A percentile compares a stretch with the other conserved stretches of the same genome.
phyloP scores from a whole-genome alignment of 2,329 filamentous ascomycete genomes.

The Grosmannia penicillata region DNA sequence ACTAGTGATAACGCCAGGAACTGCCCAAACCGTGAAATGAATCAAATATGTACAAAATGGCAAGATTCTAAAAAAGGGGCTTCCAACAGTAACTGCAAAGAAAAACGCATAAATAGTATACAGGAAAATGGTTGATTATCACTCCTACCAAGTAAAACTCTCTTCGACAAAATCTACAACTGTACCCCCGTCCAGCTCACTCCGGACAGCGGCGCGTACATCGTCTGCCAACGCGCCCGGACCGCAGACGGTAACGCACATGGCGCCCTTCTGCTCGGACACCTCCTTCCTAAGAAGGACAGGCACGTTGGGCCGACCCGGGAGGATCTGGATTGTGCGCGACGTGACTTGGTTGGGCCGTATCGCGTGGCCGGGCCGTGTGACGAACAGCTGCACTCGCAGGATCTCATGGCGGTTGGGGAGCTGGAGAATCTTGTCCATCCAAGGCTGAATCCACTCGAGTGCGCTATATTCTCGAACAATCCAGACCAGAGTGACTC shows the following conservation, averaged over 20 bases:
- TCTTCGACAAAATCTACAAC: conserved; percentile 67
- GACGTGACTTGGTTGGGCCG: conserved; percentile 48
- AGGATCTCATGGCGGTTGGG: conserved; percentile 70
- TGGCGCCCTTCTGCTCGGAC: conserved; percentile 68
- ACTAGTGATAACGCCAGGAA: too few relatives aligned
- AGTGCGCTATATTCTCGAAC: conserved; percentile 79
- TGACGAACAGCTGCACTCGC: conserved; percentile 80
- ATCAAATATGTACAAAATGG: too few relatives aligned
- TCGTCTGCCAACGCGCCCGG: conserved; percentile 63
- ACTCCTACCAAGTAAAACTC: conserved; percentile 51
- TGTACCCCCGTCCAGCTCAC: conserved; percentile 41
- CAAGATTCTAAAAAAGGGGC: too few relatives aligned
- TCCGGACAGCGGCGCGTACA: conserved; percentile 52
- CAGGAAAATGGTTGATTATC: background rate
- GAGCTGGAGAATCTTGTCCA: conserved; percentile 60
- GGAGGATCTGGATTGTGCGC: conserved; percentile 78
- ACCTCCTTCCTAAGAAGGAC: conserved; percentile 73
- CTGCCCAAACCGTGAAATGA: too few relatives aligned
- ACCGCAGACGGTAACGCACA: conserved; percentile 73
- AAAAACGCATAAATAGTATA: background rate
- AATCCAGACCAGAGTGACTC: conserved; percentile 79
- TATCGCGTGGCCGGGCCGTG: conserved; percentile 67
- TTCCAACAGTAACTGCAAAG: background rate
- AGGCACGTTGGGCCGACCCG: conserved; percentile 71
- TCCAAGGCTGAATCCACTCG: conserved; percentile 87